Evolutionary conservation across 2,329 filamentous ascomycete species (phyloP).

Genomic region (Zasmidium citrigriseum): DNA sequence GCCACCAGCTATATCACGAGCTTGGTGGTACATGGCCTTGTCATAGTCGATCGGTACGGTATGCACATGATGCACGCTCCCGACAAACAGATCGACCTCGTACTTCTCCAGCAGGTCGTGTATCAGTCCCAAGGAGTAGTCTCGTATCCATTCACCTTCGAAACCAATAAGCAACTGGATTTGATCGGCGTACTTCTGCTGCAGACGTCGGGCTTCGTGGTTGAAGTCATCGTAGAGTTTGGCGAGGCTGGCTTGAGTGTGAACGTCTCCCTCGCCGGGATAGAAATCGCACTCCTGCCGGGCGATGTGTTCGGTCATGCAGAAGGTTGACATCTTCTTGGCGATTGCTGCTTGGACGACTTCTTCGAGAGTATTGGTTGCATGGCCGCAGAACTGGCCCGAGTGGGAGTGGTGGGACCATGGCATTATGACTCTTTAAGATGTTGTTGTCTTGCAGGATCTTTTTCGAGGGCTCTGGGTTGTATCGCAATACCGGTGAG

Average conservation of each 20-base stretch:
- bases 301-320: constrained; percentile 94
- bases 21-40: constrained; percentile 63
- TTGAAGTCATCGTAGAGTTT: constrained; percentile 70
- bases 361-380: constrained; percentile 79
- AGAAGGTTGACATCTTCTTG: constrained; percentile 78
- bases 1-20: constrained; percentile 58
- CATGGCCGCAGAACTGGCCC: constrained; percentile 95
- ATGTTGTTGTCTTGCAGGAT: no score
- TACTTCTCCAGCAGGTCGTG: constrained; percentile 59
- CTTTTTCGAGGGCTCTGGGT: no score
- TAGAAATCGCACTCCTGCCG: constrained; percentile 79
- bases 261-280: constrained; percentile 68
- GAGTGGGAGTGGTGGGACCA: constrained; percentile 99
- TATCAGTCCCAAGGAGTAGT: constrained; percentile 64
- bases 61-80: constrained; percentile 87
- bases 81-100: constrained; percentile 84
- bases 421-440: constrained; percentile 77
- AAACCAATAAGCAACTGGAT: constrained; percentile 87
- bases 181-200: constrained; percentile 64
- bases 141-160: constrained; percentile 89
- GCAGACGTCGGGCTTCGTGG: constrained; percentile 71
- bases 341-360: constrained; percentile 77
- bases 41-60: constrained; percentile 90
- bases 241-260: constrained; percentile 49
- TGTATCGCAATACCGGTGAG: no score